Percentiles rank a stretch among this genome's conserved stretches.
These are phyloP conservation scores for Colletotrichum trifolii DNA, from an alignment of 2,329 filamentous ascomycete genomes.

Conservation along the genomic window DNA sequence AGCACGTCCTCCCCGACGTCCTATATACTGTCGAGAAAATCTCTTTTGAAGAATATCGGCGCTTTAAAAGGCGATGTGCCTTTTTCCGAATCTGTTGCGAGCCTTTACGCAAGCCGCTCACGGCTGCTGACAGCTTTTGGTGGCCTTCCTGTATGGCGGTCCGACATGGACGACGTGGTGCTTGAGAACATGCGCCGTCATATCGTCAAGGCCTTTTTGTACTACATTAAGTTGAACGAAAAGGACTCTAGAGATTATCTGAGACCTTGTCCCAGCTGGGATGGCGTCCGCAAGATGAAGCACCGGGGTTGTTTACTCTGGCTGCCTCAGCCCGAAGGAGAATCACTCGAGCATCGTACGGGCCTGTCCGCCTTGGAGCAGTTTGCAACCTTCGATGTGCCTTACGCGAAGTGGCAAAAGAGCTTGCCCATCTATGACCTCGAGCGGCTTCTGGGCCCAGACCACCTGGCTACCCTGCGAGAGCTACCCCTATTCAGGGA, in stretches of 20 bases:
- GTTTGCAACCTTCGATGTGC: slow-evolving; percentile 48
- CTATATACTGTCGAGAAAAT: slow-evolving; percentile 31
- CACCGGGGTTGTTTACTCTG: slow-evolving; percentile 60
- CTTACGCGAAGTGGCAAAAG: slow-evolving; percentile 44
- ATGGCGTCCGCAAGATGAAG: slow-evolving; percentile 52
- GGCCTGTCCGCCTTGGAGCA: background rate
- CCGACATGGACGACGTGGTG: slow-evolving; percentile 67
- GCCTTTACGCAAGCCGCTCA: slow-evolving; percentile 25
- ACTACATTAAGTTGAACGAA: slow-evolving; percentile 47
- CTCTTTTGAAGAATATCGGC: slow-evolving; percentile 34
- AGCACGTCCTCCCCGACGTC: background rate
- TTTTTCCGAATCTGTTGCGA: slow-evolving; percentile 27
- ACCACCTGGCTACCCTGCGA: slow-evolving; percentile 53
- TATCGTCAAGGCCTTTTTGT: slow-evolving; percentile 58
- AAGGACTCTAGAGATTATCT: slow-evolving; percentile 51
- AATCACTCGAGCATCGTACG: background rate
- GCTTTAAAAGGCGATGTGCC: slow-evolving; percentile 36
- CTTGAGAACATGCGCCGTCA: slow-evolving; percentile 61
- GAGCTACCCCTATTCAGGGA: slow-evolving; percentile 28
- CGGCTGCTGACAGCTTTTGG: background rate
- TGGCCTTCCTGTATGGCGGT: slow-evolving; percentile 54
- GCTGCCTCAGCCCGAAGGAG: slow-evolving; percentile 29
- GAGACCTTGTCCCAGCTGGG: slow-evolving; percentile 56
- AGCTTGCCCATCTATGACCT: slow-evolving; percentile 66
- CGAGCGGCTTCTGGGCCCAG: slow-evolving; percentile 59